Conservation (phyloP, 495 filamentous ascomycete genomes). For the Lasiosphaeria hispida region DNA sequence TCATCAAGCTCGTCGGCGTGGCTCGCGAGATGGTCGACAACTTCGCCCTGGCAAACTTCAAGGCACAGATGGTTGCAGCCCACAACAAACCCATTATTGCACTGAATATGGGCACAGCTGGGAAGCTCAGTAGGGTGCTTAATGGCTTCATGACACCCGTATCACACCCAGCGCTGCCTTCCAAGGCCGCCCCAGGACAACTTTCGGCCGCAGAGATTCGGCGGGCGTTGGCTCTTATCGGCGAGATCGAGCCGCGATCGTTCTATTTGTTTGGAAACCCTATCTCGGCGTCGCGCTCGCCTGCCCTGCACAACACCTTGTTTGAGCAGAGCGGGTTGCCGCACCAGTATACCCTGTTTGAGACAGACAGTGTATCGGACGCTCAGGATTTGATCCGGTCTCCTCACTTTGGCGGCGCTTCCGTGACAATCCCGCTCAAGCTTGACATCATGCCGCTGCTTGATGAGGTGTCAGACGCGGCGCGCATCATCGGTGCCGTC, state of each 20-base stretch:
- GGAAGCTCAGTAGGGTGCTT: conserved; percentile 84
- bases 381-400: conserved; percentile 65
- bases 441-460: conserved; percentile 79
- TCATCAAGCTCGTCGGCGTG: conserved; percentile 91
- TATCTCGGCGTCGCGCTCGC: conserved; percentile 75
- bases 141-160: conserved; percentile 96
- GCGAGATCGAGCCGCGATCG: conserved; percentile 70
- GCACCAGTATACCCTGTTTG: conserved; percentile 77
- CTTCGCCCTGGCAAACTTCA: conserved; percentile 79
- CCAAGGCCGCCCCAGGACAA: conserved; percentile 93
- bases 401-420: conserved; percentile 83
- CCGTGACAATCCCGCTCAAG: conserved; percentile 95
- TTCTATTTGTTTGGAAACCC: conserved; percentile 90
- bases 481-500: conserved; percentile 82
- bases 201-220: conserved; percentile 90
- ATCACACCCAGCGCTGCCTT: conserved; percentile 81
- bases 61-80: conserved; percentile 63
- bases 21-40: conserved; percentile 81
- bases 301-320: conserved; percentile 83
- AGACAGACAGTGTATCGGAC: conserved; percentile 67
- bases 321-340: conserved; percentile 80
- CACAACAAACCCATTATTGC: conserved; percentile 83
- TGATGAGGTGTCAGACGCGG: conserved; percentile 76
- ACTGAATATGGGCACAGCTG: conserved; percentile 89
- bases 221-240: conserved; percentile 69